Evolutionary conservation across 305 asterid species (phyloP).

Genomic region (Fraxinus paxiana): DNA sequence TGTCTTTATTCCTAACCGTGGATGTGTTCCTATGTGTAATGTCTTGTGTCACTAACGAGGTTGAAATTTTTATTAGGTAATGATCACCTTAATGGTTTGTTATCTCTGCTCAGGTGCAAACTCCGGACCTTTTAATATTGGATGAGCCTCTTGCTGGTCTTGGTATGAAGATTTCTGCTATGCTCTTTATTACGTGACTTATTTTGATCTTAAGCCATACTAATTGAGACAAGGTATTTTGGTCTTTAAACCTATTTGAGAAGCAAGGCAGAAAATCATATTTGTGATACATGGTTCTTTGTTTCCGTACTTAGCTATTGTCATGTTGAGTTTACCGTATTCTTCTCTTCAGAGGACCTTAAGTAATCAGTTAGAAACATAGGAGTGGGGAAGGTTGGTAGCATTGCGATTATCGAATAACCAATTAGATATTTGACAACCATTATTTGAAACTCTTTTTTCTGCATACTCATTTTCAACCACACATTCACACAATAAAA

Average conservation of each 20-base stretch:
- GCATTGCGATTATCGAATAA: not conserved
- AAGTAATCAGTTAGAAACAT: not conserved
- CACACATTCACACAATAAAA: not conserved
- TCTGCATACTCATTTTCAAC: not conserved
- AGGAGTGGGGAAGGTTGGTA: not conserved
- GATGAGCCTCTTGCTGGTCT: slow-evolving; percentile 99
- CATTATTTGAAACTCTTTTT: not conserved
- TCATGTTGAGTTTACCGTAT: not conserved
- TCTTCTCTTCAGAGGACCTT: not conserved
- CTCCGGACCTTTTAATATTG: slow-evolving; percentile 76
- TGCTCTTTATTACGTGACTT: slow-evolving; percentile 17
- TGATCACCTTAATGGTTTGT: slow-evolving; percentile 23
- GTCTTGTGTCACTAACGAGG: not conserved
- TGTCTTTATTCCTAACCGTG: slow-evolving; percentile 10
- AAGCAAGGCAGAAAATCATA: not conserved
- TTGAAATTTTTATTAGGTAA: slow-evolving; percentile 4
- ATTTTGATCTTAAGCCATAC: slow-evolving; percentile 2
- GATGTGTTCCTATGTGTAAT: not conserved
- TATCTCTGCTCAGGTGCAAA: slow-evolving; percentile 64
- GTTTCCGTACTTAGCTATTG: slow-evolving; percentile 3
- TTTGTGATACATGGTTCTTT: not conserved
- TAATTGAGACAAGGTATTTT: not conserved
- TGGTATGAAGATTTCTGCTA: slow-evolving; percentile 44
- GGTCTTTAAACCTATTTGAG: not conserved
- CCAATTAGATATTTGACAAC: not conserved